These are phyloP conservation scores for Penicillium brasilianum DNA, from an alignment of 2,329 filamentous ascomycete species.

Conservation along the genomic window DNA sequence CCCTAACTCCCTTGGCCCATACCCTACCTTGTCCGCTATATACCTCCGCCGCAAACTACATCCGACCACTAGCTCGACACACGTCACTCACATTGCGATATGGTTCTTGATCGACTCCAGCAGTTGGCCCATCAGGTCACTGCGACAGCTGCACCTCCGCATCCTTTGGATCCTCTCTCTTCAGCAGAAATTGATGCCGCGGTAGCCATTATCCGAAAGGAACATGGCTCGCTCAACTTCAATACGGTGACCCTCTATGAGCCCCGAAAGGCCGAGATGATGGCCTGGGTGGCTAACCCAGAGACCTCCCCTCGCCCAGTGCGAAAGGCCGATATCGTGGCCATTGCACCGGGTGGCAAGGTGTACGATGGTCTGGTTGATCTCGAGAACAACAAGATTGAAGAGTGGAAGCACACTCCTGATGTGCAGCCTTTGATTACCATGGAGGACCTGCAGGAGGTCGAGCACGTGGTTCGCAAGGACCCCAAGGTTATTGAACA, in stretches of 20 bases:
- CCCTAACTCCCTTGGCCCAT: neutral
- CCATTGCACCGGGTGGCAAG: conserved; percentile 76
- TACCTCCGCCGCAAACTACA: neutral
- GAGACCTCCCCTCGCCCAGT: conserved; percentile 65
- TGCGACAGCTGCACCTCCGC: conserved; percentile 59
- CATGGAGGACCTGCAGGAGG: conserved; percentile 83
- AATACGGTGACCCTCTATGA: conserved; percentile 86
- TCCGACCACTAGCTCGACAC: neutral
- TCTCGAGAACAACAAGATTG: conserved; percentile 67
- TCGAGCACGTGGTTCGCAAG: conserved; percentile 75
- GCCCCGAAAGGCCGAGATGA: conserved; percentile 83
- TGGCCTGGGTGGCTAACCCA: conserved; percentile 74
- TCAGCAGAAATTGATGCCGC: conserved; percentile 73
- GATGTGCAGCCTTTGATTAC: conserved; percentile 88
- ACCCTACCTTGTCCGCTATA: neutral
- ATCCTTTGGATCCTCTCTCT: conserved; percentile 80
- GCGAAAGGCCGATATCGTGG: conserved; percentile 80
- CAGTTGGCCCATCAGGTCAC: conserved; percentile 67
- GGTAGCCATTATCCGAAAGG: conserved; percentile 70
- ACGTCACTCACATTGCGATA: conserved; percentile 32
- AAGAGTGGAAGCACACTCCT: conserved; percentile 74
- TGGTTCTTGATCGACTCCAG: conserved; percentile 68
- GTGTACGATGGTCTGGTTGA: conserved; percentile 84
- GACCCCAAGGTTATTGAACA: conserved; percentile 90
- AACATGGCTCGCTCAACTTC: conserved; percentile 75